A percentile compares a stretch with the other conserved stretches of the same genome.
phyloP scores from a whole-genome alignment of 2,329 filamentous ascomycete genomes.

The Alternaria gansuensis region DNA sequence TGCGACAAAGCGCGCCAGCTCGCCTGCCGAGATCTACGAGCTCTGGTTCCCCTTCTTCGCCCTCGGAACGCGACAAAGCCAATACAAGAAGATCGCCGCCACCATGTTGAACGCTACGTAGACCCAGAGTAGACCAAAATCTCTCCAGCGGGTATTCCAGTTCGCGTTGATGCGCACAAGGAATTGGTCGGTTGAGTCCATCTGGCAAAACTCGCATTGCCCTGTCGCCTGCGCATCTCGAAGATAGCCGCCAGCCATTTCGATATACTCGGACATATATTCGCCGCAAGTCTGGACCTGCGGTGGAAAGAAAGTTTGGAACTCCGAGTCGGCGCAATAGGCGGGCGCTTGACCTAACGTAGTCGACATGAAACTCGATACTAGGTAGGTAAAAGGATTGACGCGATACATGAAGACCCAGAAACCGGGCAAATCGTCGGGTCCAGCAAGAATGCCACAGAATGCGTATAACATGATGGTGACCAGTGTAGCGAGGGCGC shows the following conservation, averaged over 20 bases:
- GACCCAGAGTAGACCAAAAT: conserved; percentile 62
- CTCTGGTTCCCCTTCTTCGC: conserved; percentile 51
- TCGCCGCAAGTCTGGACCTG: conserved; percentile 50
- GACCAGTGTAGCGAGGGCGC: conserved; percentile 68
- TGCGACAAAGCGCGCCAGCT: not conserved
- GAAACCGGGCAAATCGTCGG: conserved; percentile 69
- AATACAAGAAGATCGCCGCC: conserved; percentile 62
- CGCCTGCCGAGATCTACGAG: not conserved
- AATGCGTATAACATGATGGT: conserved; percentile 59
- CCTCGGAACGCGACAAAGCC: conserved; percentile 62
- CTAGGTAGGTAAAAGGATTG: conserved; percentile 72
- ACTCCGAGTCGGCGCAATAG: conserved; percentile 58
- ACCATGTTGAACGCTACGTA: conserved; percentile 62
- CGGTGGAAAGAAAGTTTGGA: conserved; percentile 52
- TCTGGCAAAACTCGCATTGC: conserved; percentile 60
- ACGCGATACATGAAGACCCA: conserved; percentile 82
- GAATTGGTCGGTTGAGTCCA: conserved; percentile 59
- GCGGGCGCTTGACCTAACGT: conserved; percentile 59
- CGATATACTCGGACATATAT: conserved; percentile 59
- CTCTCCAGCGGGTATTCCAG: conserved; percentile 66
- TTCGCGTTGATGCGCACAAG: conserved; percentile 53
- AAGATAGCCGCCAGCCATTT: conserved; percentile 53
- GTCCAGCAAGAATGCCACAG: conserved; percentile 67
- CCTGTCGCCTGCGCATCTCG: conserved; percentile 52
- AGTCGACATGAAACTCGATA: conserved; percentile 66